Conservation (phyloP, 2,329 filamentous ascomycete genomes). For the Tolypocladium tropicale region DNA sequence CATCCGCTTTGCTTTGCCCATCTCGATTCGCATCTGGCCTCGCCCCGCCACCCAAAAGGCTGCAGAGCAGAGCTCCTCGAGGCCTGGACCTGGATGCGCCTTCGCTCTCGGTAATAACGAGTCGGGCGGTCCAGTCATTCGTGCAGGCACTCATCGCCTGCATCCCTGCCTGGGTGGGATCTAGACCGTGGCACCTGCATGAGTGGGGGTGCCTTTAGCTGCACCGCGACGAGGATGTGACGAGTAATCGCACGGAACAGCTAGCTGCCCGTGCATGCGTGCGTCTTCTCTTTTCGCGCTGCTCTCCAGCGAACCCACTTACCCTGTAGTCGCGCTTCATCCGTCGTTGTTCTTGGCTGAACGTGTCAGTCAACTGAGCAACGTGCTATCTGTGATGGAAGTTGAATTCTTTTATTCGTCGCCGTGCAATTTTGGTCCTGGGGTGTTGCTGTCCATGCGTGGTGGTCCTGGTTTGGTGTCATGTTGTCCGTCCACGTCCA, state of each 20-base stretch:
- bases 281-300: no score
- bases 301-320: no score
- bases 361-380: neutral
- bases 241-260: no score
- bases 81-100: neutral
- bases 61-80: neutral
- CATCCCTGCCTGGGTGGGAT: neutral
- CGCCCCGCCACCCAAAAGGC: neutral
- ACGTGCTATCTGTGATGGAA: no score
- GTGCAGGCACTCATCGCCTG: neutral
- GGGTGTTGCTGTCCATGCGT: no score
- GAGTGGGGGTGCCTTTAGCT: neutral
- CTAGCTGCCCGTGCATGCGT: no score
- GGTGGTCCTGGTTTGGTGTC: no score
- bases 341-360: neutral
- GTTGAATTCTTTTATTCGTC: no score
- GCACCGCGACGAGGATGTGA: neutral
- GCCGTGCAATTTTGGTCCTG: no score
- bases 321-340: neutral
- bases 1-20: neutral
- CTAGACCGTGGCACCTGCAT: conserved; percentile 1
- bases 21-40: neutral
- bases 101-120: neutral
- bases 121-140: neutral
- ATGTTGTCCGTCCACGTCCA: no score